Base-by-base conservation (phyloP, 1,284 basidiomycete genomes). In the Ceratobasidium sp. region DNA sequence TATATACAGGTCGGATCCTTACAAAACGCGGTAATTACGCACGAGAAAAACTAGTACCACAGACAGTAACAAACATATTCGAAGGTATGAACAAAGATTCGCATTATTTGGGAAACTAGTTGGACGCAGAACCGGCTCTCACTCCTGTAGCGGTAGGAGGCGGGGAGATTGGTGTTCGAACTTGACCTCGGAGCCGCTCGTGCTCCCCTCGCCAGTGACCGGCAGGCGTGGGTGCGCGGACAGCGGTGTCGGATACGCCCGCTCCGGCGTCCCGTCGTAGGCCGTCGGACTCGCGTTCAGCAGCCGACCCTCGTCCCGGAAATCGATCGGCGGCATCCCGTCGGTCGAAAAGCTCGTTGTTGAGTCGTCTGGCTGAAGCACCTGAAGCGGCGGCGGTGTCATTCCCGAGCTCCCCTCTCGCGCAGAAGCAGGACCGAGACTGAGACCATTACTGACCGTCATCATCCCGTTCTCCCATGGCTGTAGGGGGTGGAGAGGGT, bases 141-240 rank as follows among this genome's bases (percentile, higher is more conserved):
- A 71, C 68, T 71, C 68, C 68, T 39, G 56, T 71, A 71, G 68
- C 68, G 68, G 68, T 71, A 71, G 56, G 68, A 71, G 68, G 68
- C 68, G 68, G 68, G 68, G 68, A 71, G 68, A 71, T 71, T 31
- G 68, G 68, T 71, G 56, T 59, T 71, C 68, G 68, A 59, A 71
- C 68, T 71, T 71, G 68, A 71, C 54, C 54, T 71, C 68, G 53
- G 68, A 71, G 68, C 54, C 68, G 56, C 34, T 71, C 68, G 56
- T 54, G 56, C 54, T 71, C 68, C 48, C 64, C 64, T 71, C 68
- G 68, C 68, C 68, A 59, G 68, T 71, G 68, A 41, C 27, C 41
- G 68, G 68, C 29, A 71, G 68, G 9, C 68, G 53, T 22, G 68
- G 68, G 48, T 71, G 68, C 31, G 68, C 68, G 53, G 68, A 71